Percentiles rank a stretch among this genome's conserved stretches.
Evolutionary conservation across 139 green algal species (phyloP).

Genomic region (Chloropicon primus): DNA sequence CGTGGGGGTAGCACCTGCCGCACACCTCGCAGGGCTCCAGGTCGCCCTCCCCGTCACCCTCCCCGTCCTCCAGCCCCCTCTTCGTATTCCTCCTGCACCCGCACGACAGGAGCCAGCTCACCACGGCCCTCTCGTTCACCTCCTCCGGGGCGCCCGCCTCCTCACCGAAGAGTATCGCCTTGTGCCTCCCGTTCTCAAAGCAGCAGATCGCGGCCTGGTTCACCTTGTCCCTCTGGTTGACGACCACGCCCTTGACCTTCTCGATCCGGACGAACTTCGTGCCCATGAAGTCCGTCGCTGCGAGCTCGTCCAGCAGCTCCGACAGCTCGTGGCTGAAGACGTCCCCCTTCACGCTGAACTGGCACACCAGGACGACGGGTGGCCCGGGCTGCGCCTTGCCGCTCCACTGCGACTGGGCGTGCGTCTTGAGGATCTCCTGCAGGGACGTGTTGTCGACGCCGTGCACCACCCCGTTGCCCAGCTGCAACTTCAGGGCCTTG

Average conservation of each 20-base stretch:
- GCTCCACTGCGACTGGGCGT: background rate
- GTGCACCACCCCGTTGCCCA: background rate
- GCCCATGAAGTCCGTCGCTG: background rate
- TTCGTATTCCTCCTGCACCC: background rate
- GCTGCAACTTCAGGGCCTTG: background rate
- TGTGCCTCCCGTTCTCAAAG: background rate
- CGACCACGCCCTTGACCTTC: background rate
- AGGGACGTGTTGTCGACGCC: background rate
- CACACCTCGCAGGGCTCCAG: background rate
- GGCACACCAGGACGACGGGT: background rate
- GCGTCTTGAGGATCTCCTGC: background rate
- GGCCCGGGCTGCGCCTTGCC: too few relatives aligned
- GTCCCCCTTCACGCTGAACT: background rate
- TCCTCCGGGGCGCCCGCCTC: background rate
- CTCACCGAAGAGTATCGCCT: background rate
- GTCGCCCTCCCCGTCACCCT: background rate
- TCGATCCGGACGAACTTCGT: background rate
- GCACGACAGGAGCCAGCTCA: background rate
- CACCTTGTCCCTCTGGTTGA: background rate
- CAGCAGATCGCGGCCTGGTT: background rate
- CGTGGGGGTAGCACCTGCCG: conserved; percentile 7
- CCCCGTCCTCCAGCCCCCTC: background rate
- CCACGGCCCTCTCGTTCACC: background rate
- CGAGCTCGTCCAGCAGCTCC: background rate
- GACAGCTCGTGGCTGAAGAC: background rate